Evolutionary conservation across 2,329 filamentous ascomycete species (phyloP).

Genomic region (Sporothrix euskadiensis): DNA sequence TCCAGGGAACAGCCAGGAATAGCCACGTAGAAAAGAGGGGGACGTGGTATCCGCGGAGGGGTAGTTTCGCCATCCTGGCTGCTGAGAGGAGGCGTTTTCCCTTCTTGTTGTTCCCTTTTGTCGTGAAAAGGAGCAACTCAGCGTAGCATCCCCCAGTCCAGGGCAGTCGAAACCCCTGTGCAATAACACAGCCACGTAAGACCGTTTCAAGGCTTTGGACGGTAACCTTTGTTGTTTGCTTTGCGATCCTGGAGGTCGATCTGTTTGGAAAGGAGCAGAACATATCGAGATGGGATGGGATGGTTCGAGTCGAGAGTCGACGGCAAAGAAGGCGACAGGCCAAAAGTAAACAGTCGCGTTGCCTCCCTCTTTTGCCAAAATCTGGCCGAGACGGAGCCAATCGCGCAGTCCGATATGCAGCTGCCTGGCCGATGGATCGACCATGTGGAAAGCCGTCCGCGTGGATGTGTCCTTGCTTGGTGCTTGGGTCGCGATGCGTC

Average conservation of each 20-base stretch:
- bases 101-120: background rate
- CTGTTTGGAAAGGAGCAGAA: slow-evolving; percentile 9
- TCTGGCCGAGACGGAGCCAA: background rate
- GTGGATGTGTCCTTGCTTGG: background rate
- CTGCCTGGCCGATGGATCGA: slow-evolving; percentile 5
- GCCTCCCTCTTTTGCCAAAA: slow-evolving; percentile 16
- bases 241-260: slow-evolving; percentile 19
- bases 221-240: slow-evolving; percentile 1
- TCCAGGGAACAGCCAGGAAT: background rate
- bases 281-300: background rate
- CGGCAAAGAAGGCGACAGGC: background rate
- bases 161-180: background rate
- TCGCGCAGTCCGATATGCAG: slow-evolving; percentile 7
- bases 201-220: background rate
- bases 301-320: background rate
- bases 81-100: slow-evolving; percentile 8
- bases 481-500: slow-evolving; percentile 12
- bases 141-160: no score
- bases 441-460: background rate
- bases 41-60: slow-evolving; percentile 23
- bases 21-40: slow-evolving; percentile 24
- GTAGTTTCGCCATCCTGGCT: slow-evolving; percentile 15
- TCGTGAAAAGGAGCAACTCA: background rate
- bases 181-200: slow-evolving; percentile 22
- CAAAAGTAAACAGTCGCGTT: background rate